Conservation (phyloP, 441 rosid genomes). For the Kokia cookei region DNA sequence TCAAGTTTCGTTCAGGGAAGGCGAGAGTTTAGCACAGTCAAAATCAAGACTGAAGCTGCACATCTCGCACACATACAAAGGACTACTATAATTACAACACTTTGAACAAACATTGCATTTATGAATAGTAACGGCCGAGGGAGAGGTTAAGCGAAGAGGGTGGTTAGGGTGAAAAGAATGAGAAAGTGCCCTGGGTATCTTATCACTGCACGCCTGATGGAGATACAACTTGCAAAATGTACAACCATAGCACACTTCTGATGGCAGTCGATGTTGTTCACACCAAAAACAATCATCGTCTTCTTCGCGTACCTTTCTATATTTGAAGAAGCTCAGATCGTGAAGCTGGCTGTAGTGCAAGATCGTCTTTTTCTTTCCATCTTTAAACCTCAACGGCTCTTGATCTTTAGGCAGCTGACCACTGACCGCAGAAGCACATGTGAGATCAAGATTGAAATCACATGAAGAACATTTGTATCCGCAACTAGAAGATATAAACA, state of each 20-base stretch:
- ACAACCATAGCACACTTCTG: not conserved
- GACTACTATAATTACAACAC: too few relatives aligned
- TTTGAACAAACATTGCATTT: too few relatives aligned
- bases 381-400: not conserved
- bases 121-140: too few relatives aligned
- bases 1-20: too few relatives aligned
- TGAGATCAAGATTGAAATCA: not conserved
- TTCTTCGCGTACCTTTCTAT: not conserved
- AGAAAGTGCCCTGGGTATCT: too few relatives aligned
- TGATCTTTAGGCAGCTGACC: not conserved
- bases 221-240: too few relatives aligned
- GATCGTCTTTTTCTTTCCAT: not conserved
- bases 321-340: not conserved
- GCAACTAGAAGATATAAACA: not conserved
- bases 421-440: not conserved
- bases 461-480: not conserved
- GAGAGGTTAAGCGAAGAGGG: too few relatives aligned
- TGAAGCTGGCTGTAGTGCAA: not conserved
- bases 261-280: not conserved
- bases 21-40: too few relatives aligned
- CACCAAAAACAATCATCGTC: not conserved
- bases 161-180: too few relatives aligned
- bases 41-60: too few relatives aligned
- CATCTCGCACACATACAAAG: too few relatives aligned
- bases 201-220: too few relatives aligned